Evolutionary conservation across 1,284 basidiomycete genomes (phyloP).

Genomic region (Anthracocystis setariae): DNA sequence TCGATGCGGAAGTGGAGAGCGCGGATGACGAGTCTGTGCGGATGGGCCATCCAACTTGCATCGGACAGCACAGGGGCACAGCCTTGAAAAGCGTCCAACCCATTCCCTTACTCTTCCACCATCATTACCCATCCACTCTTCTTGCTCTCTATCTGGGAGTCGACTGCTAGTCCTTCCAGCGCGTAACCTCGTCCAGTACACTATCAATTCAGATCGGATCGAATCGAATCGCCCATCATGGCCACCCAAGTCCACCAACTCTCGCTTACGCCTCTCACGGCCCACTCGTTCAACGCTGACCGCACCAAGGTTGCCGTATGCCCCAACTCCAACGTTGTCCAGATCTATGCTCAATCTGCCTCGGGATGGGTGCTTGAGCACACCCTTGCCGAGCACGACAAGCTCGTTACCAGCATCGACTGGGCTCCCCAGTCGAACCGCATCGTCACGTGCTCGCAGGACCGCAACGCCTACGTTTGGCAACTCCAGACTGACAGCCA

Average conservation of each 20-base stretch:
- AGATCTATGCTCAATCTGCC: slow-evolving; percentile 74
- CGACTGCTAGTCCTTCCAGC: slow-evolving; percentile 60
- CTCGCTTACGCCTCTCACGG: slow-evolving; percentile 83
- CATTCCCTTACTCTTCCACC: slow-evolving; percentile 1
- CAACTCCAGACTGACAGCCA: slow-evolving; percentile 79
- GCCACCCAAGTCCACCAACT: slow-evolving; percentile 72
- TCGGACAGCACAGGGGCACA: not conserved
- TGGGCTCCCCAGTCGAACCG: slow-evolving; percentile 97
- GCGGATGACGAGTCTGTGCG: slow-evolving; percentile 29
- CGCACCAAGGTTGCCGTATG: slow-evolving; percentile 88
- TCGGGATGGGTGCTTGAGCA: slow-evolving; percentile 78
- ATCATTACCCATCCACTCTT: not conserved
- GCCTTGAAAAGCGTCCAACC: no score
- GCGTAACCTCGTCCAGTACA: not conserved
- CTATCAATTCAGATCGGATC: not conserved
- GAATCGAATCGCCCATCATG: slow-evolving; percentile 25
- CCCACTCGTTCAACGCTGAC: slow-evolving; percentile 91
- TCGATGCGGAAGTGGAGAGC: not conserved
- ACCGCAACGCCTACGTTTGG: slow-evolving; percentile 99
- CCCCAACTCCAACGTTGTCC: slow-evolving; percentile 87
- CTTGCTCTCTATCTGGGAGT: slow-evolving; percentile 23
- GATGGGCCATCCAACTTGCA: slow-evolving; percentile 12
- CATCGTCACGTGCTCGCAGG: slow-evolving; percentile 97
- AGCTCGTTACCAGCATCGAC: slow-evolving; percentile 96
- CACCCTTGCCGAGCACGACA: slow-evolving; percentile 94